phyloP scores from a whole-genome alignment of 257 asterid species.

The Ligustrum vulgare region DNA sequence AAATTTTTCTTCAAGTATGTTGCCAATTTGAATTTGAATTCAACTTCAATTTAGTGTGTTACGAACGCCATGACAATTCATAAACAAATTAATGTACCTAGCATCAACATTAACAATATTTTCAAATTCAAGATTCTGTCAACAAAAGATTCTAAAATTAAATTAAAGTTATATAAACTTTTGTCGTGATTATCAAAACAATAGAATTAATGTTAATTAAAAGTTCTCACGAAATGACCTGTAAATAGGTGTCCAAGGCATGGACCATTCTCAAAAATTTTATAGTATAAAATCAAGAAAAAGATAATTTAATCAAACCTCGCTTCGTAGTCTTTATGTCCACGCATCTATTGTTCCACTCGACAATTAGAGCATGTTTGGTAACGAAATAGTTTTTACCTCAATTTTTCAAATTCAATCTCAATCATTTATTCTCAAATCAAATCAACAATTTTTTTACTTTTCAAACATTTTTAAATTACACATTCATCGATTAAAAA shows the following conservation, averaged over 20 bases:
- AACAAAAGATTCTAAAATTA: background rate
- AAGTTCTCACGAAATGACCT: constrained; percentile 27
- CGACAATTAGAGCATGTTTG: too few species aligned
- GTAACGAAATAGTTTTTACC: too few species aligned
- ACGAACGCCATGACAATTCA: background rate
- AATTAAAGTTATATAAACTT: background rate
- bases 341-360: too few species aligned
- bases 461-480: too few species aligned
- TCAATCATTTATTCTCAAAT: too few species aligned
- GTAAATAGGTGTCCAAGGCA: constrained; percentile 30
- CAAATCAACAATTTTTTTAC: too few species aligned
- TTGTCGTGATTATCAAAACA: background rate
- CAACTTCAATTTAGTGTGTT: background rate
- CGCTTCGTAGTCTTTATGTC: background rate
- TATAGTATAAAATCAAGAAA: background rate
- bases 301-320: background rate
- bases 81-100: background rate
- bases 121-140: background rate
- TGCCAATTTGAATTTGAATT: background rate
- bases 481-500: too few species aligned
- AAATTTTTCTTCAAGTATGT: background rate
- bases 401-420: too few species aligned
- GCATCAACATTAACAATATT: background rate
- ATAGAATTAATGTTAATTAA: background rate
- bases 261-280: background rate